Evolutionary conservation across 2,329 filamentous ascomycete species (phyloP).

Genomic region (Phyllosticta paracitricarpa): DNA sequence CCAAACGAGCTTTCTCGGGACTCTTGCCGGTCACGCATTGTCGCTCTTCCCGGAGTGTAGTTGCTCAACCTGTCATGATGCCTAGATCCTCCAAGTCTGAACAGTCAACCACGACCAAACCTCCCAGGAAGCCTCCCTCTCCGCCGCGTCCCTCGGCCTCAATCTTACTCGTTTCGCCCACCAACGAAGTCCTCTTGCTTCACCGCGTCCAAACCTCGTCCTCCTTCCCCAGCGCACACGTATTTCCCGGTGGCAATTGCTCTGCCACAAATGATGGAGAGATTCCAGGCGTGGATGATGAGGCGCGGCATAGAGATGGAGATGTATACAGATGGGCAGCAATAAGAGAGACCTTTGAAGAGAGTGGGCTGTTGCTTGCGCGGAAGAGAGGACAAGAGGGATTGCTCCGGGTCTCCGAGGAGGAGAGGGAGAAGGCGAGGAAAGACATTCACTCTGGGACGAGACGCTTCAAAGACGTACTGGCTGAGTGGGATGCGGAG

Average conservation of each 20-base stretch:
- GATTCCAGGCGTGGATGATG: conserved; percentile 35
- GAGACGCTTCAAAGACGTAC: conserved; percentile 58
- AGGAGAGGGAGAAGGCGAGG: conserved; percentile 55
- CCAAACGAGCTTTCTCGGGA: not conserved
- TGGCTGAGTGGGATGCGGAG: conserved; percentile 45
- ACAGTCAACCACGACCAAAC: not conserved
- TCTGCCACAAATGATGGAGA: conserved; percentile 66
- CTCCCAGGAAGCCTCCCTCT: not conserved
- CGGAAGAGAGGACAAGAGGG: conserved; percentile 22
- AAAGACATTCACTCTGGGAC: conserved; percentile 57
- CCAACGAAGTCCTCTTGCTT: conserved; percentile 79
- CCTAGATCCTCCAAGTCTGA: not conserved
- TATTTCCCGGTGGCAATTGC: conserved; percentile 87
- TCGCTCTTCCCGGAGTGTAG: not conserved
- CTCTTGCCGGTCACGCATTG: not conserved
- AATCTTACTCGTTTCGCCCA: conserved; percentile 73
- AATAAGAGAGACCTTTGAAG: conserved; percentile 87
- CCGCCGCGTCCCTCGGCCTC: conserved; percentile 34
- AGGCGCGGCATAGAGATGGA: conserved; percentile 56
- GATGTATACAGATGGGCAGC: conserved; percentile 70
- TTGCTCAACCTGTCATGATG: not conserved
- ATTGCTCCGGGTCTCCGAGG: conserved; percentile 43
- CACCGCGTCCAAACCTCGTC: conserved; percentile 74
- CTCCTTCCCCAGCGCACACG: conserved; percentile 83
- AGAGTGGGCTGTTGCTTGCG: conserved; percentile 80